A percentile compares a stretch with the other conserved stretches of the same genome.
Conservation (phyloP, 1,284 basidiomycete species). For the Heterobasidion parviporum region DNA sequence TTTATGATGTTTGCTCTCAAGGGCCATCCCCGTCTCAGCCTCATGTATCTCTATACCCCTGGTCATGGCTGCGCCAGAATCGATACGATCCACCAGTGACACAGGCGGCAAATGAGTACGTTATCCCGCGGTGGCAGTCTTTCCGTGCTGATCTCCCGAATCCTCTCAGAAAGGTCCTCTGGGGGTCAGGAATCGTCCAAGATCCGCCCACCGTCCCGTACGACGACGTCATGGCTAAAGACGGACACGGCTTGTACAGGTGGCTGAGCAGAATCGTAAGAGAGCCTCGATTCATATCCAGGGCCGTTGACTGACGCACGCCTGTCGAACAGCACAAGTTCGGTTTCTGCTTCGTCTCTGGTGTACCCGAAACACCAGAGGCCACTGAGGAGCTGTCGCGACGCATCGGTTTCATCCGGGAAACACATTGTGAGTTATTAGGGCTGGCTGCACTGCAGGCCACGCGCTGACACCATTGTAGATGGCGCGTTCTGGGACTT, state of each 20-base stretch:
- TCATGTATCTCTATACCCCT: conserved; percentile 79
- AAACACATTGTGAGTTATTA: conserved; percentile 75
- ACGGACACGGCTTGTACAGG: conserved; percentile 65
- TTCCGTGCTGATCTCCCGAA: not conserved
- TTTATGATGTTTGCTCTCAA: not conserved
- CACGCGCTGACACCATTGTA: conserved; percentile 20
- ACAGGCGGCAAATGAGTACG: conserved; percentile 6
- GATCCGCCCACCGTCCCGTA: conserved; percentile 74
- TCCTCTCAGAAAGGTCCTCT: conserved; percentile 57
- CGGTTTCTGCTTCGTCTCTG: conserved; percentile 85
- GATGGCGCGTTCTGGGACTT: conserved; percentile 97
- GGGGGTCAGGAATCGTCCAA: conserved; percentile 74
- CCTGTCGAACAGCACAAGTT: conserved; percentile 56
- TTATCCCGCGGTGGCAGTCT: not conserved
- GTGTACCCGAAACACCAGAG: conserved; percentile 75
- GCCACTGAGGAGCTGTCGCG: conserved; percentile 77
- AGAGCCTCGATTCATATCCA: conserved; percentile 8
- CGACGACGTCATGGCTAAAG: conserved; percentile 64
- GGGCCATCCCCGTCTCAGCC: conserved; percentile 41
- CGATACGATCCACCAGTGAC: conserved; percentile 62
- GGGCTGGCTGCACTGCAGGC: not conserved
- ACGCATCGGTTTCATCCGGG: conserved; percentile 83
- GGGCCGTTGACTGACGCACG: not conserved
- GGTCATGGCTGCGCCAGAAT: conserved; percentile 73
- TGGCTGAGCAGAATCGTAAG: conserved; percentile 81